phyloP scores from a whole-genome alignment of 345 rosid species.

The Lumnitzera racemosa region DNA sequence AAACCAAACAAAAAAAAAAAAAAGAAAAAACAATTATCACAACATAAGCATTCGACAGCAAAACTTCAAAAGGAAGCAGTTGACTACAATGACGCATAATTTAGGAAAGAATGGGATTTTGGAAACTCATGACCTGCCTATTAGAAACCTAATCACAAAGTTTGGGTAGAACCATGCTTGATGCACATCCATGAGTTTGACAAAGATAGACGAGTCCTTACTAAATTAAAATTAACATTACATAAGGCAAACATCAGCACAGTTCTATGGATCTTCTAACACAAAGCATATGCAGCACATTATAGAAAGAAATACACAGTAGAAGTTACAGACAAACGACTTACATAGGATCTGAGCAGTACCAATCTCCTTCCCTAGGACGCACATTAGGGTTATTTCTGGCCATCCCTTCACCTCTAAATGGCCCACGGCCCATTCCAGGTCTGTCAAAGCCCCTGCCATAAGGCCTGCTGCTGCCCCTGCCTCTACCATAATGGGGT shows the following conservation, averaged over 20 bases:
- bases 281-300: not conserved
- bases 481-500: constrained; percentile 56
- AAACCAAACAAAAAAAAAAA: not conserved
- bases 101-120: no score
- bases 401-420: constrained; percentile 36
- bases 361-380: constrained; percentile 96
- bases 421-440: constrained; percentile 48
- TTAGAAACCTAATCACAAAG: no score
- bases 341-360: constrained; percentile 60
- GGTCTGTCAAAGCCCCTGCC: constrained; percentile 63
- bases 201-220: no score
- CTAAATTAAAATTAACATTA: no score
- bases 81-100: no score
- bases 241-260: no score
- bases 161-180: no score
- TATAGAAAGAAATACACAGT: not conserved
- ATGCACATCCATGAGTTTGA: no score
- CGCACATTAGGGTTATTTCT: constrained; percentile 69
- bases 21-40: not conserved
- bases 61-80: no score
- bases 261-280: no score
- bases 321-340: constrained; percentile 16
- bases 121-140: no score
- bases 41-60: no score
- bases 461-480: constrained; percentile 51